Percentiles rank a stretch among this genome's conserved stretches.
phyloP scores from a whole-genome alignment of 148 eudicot genomes.

The Rhododendron ovatum region DNA sequence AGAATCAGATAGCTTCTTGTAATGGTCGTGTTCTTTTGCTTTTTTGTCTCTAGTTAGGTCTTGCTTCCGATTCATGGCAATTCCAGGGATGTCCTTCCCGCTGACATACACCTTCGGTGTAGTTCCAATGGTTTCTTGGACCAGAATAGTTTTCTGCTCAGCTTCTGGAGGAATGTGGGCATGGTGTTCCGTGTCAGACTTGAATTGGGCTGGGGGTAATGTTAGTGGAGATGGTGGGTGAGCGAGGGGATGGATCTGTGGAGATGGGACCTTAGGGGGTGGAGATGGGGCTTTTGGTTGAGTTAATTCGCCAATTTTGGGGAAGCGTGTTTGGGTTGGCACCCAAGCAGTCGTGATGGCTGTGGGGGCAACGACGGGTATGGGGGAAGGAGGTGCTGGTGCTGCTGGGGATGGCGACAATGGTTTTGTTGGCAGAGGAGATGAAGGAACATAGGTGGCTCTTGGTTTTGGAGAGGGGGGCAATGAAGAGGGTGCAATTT shows the following conservation, averaged over 20 bases:
- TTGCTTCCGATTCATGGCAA: slow-evolving; percentile 5
- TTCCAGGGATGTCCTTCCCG: background rate
- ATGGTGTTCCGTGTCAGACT: slow-evolving; percentile 18
- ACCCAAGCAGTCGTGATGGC: slow-evolving; percentile 13
- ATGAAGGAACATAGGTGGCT: slow-evolving; percentile 1
- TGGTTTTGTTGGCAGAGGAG: slow-evolving; percentile 8
- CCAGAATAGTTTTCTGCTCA: slow-evolving; percentile 44
- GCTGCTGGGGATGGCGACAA: background rate
- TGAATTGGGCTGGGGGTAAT: slow-evolving; percentile 54
- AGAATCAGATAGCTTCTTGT: slow-evolving; percentile 25
- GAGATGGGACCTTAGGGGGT: slow-evolving; percentile 20
- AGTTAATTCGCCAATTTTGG: slow-evolving; percentile 6
- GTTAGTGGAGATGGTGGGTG: slow-evolving; percentile 53
- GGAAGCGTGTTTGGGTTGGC: background rate
- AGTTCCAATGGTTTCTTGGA: slow-evolving; percentile 34
- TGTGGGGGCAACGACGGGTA: slow-evolving; percentile 15
- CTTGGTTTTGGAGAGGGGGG: slow-evolving; percentile 10
- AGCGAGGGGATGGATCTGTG: slow-evolving; percentile 6
- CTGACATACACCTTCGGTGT: slow-evolving; percentile 20
- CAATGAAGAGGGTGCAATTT: background rate
- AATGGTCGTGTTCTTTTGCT: background rate
- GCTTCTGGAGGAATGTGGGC: slow-evolving; percentile 23
- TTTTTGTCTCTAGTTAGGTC: slow-evolving; percentile 5
- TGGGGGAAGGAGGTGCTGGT: background rate
- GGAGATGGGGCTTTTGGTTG: slow-evolving; percentile 27